Evolutionary conservation across 164 flowering plant genomes (phyloP).

Genomic region (Nymphaea colorata): DNA sequence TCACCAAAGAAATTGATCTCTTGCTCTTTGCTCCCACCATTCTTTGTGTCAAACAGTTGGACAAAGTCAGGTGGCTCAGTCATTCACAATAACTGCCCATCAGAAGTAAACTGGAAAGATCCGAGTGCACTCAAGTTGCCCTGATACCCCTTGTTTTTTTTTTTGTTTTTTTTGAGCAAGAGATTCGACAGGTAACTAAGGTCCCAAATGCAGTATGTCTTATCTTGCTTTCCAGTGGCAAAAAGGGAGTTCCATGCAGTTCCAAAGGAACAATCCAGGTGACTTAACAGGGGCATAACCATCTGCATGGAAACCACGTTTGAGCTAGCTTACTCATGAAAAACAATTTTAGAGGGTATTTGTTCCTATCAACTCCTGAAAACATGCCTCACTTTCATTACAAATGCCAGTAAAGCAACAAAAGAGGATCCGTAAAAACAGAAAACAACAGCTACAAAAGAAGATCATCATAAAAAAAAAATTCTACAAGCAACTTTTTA

Average conservation of each 20-base stretch:
- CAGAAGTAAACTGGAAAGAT: constrained; percentile 74
- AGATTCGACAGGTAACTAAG: constrained; percentile 54
- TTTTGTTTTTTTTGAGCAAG: constrained; percentile 14
- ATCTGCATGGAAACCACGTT: constrained; percentile 24
- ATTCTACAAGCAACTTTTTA: no score
- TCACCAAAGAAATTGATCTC: constrained; percentile 96
- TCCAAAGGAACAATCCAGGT: constrained; percentile 86
- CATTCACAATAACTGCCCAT: constrained; percentile 79
- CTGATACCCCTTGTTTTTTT: constrained; percentile 39
- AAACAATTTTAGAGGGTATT: no score
- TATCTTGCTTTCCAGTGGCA: constrained; percentile 97
- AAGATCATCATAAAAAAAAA: no score
- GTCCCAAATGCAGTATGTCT: constrained; percentile 92
- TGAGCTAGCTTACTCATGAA: no score
- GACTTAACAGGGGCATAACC: constrained; percentile 41
- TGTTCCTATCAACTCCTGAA: no score
- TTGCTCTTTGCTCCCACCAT: constrained; percentile 61
- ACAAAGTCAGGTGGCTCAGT: constrained; percentile 97
- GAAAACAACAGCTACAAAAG: no score
- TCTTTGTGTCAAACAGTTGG: constrained; percentile 58
- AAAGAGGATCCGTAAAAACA: no score
- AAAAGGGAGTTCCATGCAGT: constrained; percentile 93
- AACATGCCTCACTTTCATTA: no score
- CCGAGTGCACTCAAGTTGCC: constrained; percentile 86
- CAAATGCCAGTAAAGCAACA: no score